A percentile compares a stretch with the other conserved stretches of the same genome.
phyloP scores from a whole-genome alignment of 371 early-diverging fungal genomes.

The Cladochytrium tenue region DNA sequence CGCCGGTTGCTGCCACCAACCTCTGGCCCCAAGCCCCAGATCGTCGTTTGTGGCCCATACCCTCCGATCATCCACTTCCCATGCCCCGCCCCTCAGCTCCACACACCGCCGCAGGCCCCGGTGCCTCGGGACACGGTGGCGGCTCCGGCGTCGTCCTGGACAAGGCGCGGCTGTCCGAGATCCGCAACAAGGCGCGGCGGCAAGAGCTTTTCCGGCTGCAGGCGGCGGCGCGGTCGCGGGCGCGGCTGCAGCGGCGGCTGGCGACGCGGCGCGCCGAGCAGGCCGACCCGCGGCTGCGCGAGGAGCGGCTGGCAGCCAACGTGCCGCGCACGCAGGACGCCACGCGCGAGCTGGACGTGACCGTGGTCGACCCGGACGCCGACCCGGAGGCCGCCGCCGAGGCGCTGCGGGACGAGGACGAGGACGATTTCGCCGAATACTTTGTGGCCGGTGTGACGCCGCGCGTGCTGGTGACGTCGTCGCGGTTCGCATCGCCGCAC shows the following conservation, averaged over 20 bases:
- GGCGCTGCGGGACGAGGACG: conserved; percentile 83
- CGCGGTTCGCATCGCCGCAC: conserved; percentile 26
- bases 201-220: conserved; percentile 73
- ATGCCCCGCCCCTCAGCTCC: too few relatives aligned
- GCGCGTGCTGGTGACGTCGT: conserved; percentile 94
- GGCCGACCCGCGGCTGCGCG: conserved; percentile 84
- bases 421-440: conserved; percentile 90
- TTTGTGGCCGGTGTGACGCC: conserved; percentile 78
- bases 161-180: conserved; percentile 31
- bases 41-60: too few relatives aligned
- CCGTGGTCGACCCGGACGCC: conserved; percentile 80
- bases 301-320: conserved; percentile 85
- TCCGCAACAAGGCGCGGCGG: conserved; percentile 57
- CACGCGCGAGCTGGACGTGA: conserved; percentile 90
- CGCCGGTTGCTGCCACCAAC: too few relatives aligned
- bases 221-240: conserved; percentile 69
- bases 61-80: too few relatives aligned
- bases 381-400: conserved; percentile 67
- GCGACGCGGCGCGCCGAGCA: conserved; percentile 77
- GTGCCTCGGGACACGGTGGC: too few relatives aligned
- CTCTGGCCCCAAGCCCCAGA: too few relatives aligned
- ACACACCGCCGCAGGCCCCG: too few relatives aligned
- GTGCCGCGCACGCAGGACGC: conserved; percentile 92
- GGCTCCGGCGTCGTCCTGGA: too few relatives aligned
- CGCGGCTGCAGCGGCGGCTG: conserved; percentile 74